phyloP scores from a whole-genome alignment of 768 basidiomycete genomes.

The Krasilnikovozyma curviuscula region DNA sequence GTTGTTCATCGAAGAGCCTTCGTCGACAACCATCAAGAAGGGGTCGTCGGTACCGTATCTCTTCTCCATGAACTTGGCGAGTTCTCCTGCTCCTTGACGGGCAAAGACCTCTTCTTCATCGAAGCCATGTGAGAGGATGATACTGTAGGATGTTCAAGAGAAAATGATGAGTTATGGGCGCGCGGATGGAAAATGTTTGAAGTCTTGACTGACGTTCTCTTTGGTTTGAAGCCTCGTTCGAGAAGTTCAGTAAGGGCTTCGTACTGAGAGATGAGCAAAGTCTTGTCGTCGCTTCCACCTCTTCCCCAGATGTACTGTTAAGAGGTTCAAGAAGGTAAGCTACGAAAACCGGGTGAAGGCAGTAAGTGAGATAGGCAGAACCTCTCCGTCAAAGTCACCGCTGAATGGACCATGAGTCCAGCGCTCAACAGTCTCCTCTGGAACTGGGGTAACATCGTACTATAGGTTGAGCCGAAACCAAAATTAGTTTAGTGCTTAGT shows the following conservation, averaged over 20 bases:
- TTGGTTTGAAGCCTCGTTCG: constrained; percentile 14
- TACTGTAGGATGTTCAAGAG: too few species aligned
- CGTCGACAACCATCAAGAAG: constrained; percentile 20
- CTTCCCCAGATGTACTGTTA: constrained; percentile 23
- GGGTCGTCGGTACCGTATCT: constrained; percentile 20
- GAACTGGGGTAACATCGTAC: too few species aligned
- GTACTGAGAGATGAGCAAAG: constrained; percentile 19
- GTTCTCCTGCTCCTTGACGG: constrained; percentile 20
- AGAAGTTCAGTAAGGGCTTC: constrained; percentile 22
- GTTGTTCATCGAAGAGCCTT: constrained; percentile 2
- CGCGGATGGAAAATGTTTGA: too few species aligned
- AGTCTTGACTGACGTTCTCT: neutral
- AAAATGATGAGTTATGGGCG: too few species aligned
- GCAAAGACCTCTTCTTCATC: constrained; percentile 25
- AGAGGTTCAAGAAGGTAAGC: too few species aligned
- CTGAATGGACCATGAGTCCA: constrained; percentile 23
- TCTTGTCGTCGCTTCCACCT: constrained; percentile 23
- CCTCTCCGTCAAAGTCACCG: constrained; percentile 20
- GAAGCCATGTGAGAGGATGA: constrained; percentile 22
- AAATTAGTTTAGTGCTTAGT: too few species aligned
- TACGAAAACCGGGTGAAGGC: too few species aligned
- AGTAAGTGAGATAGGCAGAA: too few species aligned
- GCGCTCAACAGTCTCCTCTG: constrained; percentile 19
- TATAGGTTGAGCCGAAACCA: neutral
- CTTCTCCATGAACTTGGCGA: constrained; percentile 21